phyloP scores from a whole-genome alignment of 768 basidiomycete species.

The Russula vinacea region DNA sequence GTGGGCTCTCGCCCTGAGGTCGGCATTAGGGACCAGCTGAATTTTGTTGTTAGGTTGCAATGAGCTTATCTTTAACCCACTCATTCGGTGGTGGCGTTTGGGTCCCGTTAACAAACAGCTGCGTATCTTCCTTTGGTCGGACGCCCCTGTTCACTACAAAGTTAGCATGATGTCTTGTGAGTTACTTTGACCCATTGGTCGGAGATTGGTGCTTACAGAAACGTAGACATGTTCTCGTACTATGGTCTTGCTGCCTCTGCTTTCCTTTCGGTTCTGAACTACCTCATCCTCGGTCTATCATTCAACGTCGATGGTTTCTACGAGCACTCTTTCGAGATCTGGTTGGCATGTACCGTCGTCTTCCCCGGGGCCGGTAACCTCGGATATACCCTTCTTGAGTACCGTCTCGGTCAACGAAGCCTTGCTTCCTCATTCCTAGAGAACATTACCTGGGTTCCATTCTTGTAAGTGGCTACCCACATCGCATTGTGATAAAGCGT shows the following conservation, averaged over 20 bases:
- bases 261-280: conserved; percentile 63
- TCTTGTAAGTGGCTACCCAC: conserved; percentile 55
- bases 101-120: conserved; percentile 85
- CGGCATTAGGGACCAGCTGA: background rate
- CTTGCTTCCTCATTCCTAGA: conserved; percentile 51
- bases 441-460: conserved; percentile 63
- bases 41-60: conserved; percentile 49
- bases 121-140: conserved; percentile 71
- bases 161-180: conserved; percentile 73
- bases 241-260: conserved; percentile 65
- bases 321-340: conserved; percentile 69
- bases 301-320: conserved; percentile 66
- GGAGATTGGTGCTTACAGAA: background rate
- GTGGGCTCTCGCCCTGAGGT: conserved; percentile 37
- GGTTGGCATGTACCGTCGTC: conserved; percentile 68
- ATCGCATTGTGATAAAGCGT: background rate
- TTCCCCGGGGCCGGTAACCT: conserved; percentile 67
- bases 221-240: conserved; percentile 46
- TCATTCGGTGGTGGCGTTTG: conserved; percentile 69
- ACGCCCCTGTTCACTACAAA: conserved; percentile 79
- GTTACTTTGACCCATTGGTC: conserved; percentile 26
- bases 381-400: conserved; percentile 65
- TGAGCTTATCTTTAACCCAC: conserved; percentile 82
- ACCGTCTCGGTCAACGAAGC: conserved; percentile 58
- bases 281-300: conserved; percentile 61